These are phyloP conservation scores for Funneliformis caledonium DNA, from an alignment of 371 early-diverging fungal species.

Conservation along the genomic window DNA sequence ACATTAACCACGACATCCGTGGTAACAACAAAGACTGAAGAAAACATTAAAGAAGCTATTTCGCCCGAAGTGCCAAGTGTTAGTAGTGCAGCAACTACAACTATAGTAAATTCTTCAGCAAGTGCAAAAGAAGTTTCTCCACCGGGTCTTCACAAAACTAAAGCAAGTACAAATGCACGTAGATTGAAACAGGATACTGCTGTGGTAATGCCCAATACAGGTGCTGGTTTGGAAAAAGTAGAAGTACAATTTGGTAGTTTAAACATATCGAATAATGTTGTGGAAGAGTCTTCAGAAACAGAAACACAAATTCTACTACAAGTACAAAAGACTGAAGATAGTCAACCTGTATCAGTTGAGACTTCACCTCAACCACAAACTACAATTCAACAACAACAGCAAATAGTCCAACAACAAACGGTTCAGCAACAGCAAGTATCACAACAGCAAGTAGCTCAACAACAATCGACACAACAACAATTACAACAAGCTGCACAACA, in stretches of 20 bases:
- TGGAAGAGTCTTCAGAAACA: conserved; percentile 45
- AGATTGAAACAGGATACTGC: conserved; percentile 84
- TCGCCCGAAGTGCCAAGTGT: neutral
- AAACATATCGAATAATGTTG: conserved; percentile 59
- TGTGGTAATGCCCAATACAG: conserved; percentile 82
- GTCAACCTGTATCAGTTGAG: neutral
- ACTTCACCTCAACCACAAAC: conserved; percentile 31
- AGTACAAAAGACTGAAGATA: conserved; percentile 40
- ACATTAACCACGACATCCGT: conserved; percentile 26
- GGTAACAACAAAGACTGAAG: neutral
- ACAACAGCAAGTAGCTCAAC: conserved; percentile 46
- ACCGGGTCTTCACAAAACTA: conserved; percentile 55
- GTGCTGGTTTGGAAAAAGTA: conserved; percentile 65
- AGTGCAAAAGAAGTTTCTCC: conserved; percentile 48
- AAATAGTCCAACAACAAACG: conserved; percentile 23
- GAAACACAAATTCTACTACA: conserved; percentile 39
- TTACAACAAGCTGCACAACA: conserved; percentile 44
- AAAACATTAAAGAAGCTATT: neutral
- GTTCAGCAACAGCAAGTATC: conserved; percentile 43
- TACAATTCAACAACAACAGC: conserved; percentile 42
- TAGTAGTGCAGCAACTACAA: conserved; percentile 15
- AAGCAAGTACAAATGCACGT: conserved; percentile 48
- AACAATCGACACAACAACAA: conserved; percentile 42
- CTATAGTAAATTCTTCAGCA: conserved; percentile 36
- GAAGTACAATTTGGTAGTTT: conserved; percentile 85